Base-by-base conservation (phyloP, 495 filamentous ascomycete genomes). In the Lophium mytilinum region DNA sequence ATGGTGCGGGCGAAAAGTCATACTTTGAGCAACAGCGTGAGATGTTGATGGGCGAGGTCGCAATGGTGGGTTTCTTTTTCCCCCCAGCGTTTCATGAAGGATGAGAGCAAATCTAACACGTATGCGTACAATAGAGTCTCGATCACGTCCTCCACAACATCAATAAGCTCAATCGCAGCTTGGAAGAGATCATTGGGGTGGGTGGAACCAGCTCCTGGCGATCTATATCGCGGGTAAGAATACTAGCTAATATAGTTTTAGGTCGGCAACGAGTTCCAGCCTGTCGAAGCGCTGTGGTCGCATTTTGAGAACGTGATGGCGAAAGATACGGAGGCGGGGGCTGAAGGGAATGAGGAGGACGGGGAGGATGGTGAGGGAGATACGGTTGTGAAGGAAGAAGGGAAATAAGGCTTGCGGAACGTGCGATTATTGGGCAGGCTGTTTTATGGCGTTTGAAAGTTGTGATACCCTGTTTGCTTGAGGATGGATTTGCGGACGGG, bases 291-390 rank as follows among this genome's bases (percentile, higher is more conserved):
- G 24, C 79, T 98, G 36, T 98, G 93, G 93, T 90, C 86, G 36
- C 89, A 94, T 57, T 98, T 98, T 66, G 93, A 98, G 76, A 86
- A 85, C 54, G 91, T 96, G 60, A 97, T 96, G 92, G 89, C 83
- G 15, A 86, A 83, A 58, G 84, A 88, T 19, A 72, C 68, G 36
- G 74, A 75, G 40, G 47, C 39, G 17, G 55, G 48, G 36, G 51
- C 57, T 50, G 48, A 50, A 11, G 66, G 58, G 35, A 67, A 73
- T 34, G 68, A 57, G 47, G 69, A 67, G 55, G 66, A 42, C 18
- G 53, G 66, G 34, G 56, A 39, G 57, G 52, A 60, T 17, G 51
- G 40, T 5, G 61, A 59, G 43, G 61, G 55, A 33, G 54, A 30
- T 35, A 47, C 17, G 46, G 45, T 50, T 58, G 57, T 12, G 61